Conservation (phyloP, 106 monocot genomes). For the Vanilla planifolia region DNA sequence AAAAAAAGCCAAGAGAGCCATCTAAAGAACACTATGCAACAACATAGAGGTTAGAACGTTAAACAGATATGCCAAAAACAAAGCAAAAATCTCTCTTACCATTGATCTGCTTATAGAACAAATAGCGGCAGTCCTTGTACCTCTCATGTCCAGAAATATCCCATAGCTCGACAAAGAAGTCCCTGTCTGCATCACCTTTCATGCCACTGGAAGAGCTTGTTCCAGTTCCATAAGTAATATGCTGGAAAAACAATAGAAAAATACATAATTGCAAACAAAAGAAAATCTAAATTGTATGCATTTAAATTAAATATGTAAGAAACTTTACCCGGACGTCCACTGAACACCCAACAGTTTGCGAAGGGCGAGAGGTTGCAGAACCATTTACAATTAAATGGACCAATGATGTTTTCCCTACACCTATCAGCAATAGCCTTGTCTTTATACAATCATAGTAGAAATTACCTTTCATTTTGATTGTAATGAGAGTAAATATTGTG, state of each 20-base stretch:
- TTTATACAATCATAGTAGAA: background rate
- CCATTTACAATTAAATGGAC: slow-evolving; percentile 76
- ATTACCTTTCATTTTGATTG: background rate
- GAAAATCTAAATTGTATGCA: background rate
- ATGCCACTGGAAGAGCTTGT: slow-evolving; percentile 79
- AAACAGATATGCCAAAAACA: no score
- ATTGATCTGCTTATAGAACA: slow-evolving; percentile 89
- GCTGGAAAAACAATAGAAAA: slow-evolving; percentile 36
- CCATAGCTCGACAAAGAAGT: slow-evolving; percentile 97
- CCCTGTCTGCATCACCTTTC: slow-evolving; percentile 65
- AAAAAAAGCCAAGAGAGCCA: no score
- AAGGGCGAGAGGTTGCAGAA: slow-evolving; percentile 49
- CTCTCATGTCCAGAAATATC: slow-evolving; percentile 88
- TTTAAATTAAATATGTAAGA: slow-evolving; percentile 7
- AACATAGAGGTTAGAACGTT: no score
- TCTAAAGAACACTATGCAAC: no score
- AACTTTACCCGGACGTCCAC: slow-evolving; percentile 60
- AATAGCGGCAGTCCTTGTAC: slow-evolving; percentile 82
- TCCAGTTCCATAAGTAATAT: slow-evolving; percentile 69
- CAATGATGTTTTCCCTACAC: slow-evolving; percentile 91
- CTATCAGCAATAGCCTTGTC: slow-evolving; percentile 16
- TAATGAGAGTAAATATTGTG: no score
- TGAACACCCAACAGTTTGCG: slow-evolving; percentile 83
- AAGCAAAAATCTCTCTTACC: slow-evolving; percentile 33
- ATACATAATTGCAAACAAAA: background rate